These are phyloP conservation scores for Arthroderma uncinatum DNA, from an alignment of 2,329 filamentous ascomycete genomes.

Conservation along the genomic window DNA sequence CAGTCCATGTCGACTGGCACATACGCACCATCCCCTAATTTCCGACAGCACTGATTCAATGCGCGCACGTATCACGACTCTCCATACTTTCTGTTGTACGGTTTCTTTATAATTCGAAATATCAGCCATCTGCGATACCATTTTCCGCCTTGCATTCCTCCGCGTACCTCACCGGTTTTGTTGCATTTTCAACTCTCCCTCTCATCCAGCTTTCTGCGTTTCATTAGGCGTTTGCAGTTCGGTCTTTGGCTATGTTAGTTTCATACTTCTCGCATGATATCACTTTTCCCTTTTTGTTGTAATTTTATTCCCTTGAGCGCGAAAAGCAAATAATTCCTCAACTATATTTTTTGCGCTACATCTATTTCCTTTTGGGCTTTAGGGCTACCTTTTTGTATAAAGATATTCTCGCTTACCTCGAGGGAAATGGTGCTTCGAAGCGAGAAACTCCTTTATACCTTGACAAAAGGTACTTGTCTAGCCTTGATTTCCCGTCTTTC, in stretches of 20 bases:
- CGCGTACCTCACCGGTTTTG: background rate
- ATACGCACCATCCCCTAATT: conserved; percentile 18
- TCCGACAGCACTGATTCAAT: background rate
- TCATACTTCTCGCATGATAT: conserved; percentile 3
- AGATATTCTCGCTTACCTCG: background rate
- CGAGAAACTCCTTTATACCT: background rate
- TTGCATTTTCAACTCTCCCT: background rate
- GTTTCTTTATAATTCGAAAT: conserved; percentile 1
- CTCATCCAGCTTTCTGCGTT: conserved; percentile 5
- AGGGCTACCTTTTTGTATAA: conserved; percentile 2
- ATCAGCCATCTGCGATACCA: conserved; percentile 6
- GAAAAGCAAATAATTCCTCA: conserved; percentile 8
- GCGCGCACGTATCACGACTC: conserved; percentile 5
- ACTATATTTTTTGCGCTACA: conserved; percentile 1
- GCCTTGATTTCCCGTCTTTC: background rate
- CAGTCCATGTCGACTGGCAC: conserved; percentile 25
- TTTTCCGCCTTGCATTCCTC: background rate
- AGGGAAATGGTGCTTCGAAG: background rate
- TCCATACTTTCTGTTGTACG: background rate
- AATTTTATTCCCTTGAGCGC: background rate
- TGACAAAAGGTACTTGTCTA: background rate
- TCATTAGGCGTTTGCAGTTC: background rate
- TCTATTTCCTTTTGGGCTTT: background rate
- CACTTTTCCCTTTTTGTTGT: conserved; percentile 2
- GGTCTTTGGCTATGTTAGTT: background rate